phyloP scores from a whole-genome alignment of 2,329 filamentous ascomycete species.

The Apiospora sp. region DNA sequence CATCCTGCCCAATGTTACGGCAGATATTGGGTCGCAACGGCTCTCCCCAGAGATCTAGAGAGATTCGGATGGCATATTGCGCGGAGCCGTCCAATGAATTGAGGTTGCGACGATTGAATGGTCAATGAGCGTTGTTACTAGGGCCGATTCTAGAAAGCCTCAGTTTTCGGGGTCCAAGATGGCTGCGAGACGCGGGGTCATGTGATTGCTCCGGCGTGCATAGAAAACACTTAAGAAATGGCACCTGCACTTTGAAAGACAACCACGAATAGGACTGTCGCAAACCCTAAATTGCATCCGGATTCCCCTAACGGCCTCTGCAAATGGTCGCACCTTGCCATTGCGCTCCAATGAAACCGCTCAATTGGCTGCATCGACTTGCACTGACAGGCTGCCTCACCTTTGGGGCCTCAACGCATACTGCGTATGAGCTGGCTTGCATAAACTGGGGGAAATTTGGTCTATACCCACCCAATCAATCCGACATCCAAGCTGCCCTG shows the following conservation, averaged over 20 bases:
- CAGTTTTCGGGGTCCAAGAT: conserved; percentile 9
- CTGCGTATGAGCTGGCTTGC: conserved; percentile 19
- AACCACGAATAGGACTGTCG: conserved; percentile 9
- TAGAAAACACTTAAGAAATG: not conserved
- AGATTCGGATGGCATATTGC: conserved; percentile 31
- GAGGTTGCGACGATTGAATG: conserved; percentile 1
- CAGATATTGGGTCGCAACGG: conserved; percentile 42
- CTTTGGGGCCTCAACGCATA: conserved; percentile 16
- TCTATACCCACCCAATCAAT: conserved; percentile 1
- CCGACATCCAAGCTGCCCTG: not conserved
- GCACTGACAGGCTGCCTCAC: conserved; percentile 19
- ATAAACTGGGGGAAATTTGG: conserved; percentile 2
- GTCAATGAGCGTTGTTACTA: conserved; percentile 10
- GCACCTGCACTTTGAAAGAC: not conserved
- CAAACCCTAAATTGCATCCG: conserved; percentile 5
- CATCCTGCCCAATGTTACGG: conserved; percentile 41
- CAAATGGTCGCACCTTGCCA: not conserved
- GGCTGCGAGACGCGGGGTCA: conserved; percentile 23
- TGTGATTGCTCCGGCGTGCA: conserved; percentile 15
- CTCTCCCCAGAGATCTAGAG: conserved; percentile 28
- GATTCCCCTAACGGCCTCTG: not conserved
- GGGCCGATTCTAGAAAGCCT: conserved; percentile 3
- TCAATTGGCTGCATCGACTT: conserved; percentile 9
- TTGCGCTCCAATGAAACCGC: conserved; percentile 12
- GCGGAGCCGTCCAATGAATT: conserved; percentile 36